Base-by-base conservation (phyloP, 1,284 basidiomycete species). In the Tilletiaria anomala region DNA sequence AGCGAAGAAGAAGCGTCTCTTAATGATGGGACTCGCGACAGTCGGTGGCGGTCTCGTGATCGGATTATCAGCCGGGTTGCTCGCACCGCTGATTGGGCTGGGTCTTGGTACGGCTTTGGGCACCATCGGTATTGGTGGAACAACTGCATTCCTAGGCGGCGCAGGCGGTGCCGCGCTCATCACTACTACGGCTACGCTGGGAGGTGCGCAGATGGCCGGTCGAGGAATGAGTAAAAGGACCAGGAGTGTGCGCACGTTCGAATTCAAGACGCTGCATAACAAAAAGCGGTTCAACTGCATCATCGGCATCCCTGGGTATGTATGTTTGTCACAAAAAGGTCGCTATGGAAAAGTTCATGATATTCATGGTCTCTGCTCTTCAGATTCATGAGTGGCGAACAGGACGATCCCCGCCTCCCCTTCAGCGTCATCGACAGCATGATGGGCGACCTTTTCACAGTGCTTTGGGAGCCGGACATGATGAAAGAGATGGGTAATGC, bases 401-500 rank as follows among this genome's bases (percentile, higher is more conserved):
- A 53, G 35, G 63, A 66, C 43, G 63, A 66, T 23, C 54, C 56
- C 5, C 47, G 61, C 22, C 37, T 66, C 37, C 63, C 63, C 2
- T 66, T 60, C 48, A 57, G 61, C 40, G 61, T 66, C 35, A 56
- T 66, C 32, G 63, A 66, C 43, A 56, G 55, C 26, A 50, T 66
- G 29, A 65, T 66, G 63, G 63, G 63, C 37, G 63, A 66, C 34
- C 50, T 44, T 11, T 66, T 66, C 42, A 54, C 53, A 31, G 53
- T 66, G 3, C 44, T 65, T 26, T 66, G 63, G 63, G 63, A 66
- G 43, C 63, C 63, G 1, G 61, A 66, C 35, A 66, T 66, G 63
- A 66, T 66, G 63, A 54, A 56, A 32, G 63, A 66, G 36, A 66
- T 66, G 63, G 63, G 63, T 18, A 59, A 66, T 26, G 60, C 63